phyloP scores from a whole-genome alignment of 2,329 filamentous ascomycete genomes.

The Ramularia endophylla region DNA sequence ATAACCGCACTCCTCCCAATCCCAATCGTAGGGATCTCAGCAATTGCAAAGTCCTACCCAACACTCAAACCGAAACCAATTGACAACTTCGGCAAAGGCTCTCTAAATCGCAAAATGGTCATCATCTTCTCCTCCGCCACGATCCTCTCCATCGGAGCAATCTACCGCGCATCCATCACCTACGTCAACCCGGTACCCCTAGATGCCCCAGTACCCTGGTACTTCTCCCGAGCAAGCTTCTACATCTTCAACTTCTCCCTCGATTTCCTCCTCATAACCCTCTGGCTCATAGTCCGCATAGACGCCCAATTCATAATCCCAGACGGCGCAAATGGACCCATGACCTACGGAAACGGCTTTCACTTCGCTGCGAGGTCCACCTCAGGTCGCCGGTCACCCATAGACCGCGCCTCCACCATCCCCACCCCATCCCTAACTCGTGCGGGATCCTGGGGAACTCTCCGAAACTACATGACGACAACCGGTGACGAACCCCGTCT shows the following conservation, averaged over 20 bases:
- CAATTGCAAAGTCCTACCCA: constrained; percentile 38
- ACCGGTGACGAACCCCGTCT: not conserved
- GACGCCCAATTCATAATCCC: constrained; percentile 72
- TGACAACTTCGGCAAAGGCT: constrained; percentile 62
- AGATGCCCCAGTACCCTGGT: constrained; percentile 58
- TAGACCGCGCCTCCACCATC: not conserved
- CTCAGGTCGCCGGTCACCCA: no score
- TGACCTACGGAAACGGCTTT: constrained; percentile 20
- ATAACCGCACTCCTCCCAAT: constrained; percentile 63
- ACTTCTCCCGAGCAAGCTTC: constrained; percentile 64
- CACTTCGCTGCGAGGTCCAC: constrained; percentile 6
- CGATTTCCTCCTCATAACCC: constrained; percentile 63
- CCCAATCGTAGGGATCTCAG: constrained; percentile 45
- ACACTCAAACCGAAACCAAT: constrained; percentile 25
- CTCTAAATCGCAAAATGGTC: constrained; percentile 59
- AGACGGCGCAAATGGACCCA: constrained; percentile 56
- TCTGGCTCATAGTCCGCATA: constrained; percentile 62
- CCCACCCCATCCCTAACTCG: not conserved
- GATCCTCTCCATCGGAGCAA: constrained; percentile 62
- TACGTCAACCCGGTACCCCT: constrained; percentile 41
- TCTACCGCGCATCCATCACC: constrained; percentile 58
- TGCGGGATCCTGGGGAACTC: not conserved
- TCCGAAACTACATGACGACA: not conserved
- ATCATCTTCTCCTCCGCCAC: constrained; percentile 55
- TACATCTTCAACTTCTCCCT: constrained; percentile 74